A percentile compares a stretch with the other conserved stretches of the same genome.
Conservation (phyloP, 1,139 yeast genomes). For the Debaryomyces coudertii region DNA sequence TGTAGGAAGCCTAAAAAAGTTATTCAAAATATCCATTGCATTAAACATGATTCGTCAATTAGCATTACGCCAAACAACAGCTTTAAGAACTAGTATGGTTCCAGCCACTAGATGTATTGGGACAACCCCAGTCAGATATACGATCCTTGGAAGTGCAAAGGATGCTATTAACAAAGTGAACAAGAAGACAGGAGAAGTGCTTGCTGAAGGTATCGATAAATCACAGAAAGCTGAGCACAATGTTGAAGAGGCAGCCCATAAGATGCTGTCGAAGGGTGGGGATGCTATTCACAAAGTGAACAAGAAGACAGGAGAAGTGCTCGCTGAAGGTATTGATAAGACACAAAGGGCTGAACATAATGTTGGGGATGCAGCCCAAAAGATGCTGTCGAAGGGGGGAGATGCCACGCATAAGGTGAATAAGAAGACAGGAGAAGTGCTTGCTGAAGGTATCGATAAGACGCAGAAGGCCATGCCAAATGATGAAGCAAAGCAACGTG, state of each 20-base stretch:
- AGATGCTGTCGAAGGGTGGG: constrained; percentile 6
- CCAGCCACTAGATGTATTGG: constrained; percentile 6
- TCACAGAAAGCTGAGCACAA: constrained; percentile 18
- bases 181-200: constrained; percentile 31
- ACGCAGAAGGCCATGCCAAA: constrained; percentile 28
- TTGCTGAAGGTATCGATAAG: constrained; percentile 38
- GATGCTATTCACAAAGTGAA: constrained; percentile 31
- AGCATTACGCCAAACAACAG: constrained; percentile 13
- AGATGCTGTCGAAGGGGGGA: constrained; percentile 5
- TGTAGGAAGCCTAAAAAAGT: too few species aligned
- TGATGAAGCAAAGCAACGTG: constrained; percentile 25
- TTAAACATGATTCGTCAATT: constrained; percentile 23
- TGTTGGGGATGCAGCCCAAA: constrained; percentile 16
- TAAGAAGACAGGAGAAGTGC: constrained; percentile 37
- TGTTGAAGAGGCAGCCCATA: constrained; percentile 16
- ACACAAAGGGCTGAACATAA: constrained; percentile 18
- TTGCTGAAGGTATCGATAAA: constrained; percentile 33
- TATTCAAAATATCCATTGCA: not conserved
- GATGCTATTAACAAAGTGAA: constrained; percentile 36
- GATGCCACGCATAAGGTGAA: constrained; percentile 24
- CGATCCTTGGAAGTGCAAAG: constrained; percentile 40
- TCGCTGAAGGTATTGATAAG: constrained; percentile 33
- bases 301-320: constrained; percentile 31
- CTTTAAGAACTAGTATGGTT: constrained; percentile 10
- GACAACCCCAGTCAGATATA: constrained; percentile 14